Base-by-base conservation (phyloP, 192 early-diverging fungal genomes). In the Rhizophagus sp. region DNA sequence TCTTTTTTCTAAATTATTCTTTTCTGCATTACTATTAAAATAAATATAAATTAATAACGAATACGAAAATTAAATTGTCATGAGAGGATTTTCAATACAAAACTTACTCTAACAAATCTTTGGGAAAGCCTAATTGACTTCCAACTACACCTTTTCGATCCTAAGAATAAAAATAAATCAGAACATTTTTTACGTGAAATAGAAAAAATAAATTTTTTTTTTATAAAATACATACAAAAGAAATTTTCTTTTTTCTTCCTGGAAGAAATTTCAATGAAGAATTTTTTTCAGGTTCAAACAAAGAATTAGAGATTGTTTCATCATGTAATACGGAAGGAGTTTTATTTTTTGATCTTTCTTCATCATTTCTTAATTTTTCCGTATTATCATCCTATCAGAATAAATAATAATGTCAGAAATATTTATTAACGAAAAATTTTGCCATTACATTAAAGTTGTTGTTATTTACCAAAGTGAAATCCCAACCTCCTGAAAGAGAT, bases 121-220 rank as follows among this genome's bases (percentile, higher is more conserved):
- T 50, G 5, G 62, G 22, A 17, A 24, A 5, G 1, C 50, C 50
- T 4, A 57, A 74, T 57, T 74, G 73, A 74, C 19, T 74, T 62
- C 50, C 73, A 22, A 74, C 41, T 6, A 57, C 11, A 62, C 73
- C 49, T 15, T 74, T 74, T 30, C 73, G 73, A 2, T 74, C 73
- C 73, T 74, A 30, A 57, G 33, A 27, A 33, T 34, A 36, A 74
- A 3, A 33, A 33, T 8, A 44, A 9, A 57, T 74, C 36, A 57
- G 49, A 22, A 22, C 17, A 57, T 7, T 52, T 22, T n/a, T n/a
- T n/a, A n/a, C n/a, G n/a, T 47, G 25, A 57, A 3, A 33, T 8
- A 4, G 30, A 49, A 49, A 57, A 74, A 57, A 62, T 15, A 71
- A n/a, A 17, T 41, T n/a, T 17, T 4, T 19, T n/a, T 8, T 39